Conservation (phyloP, 108 stramenopile species). For the Epithemia pelagica region DNA sequence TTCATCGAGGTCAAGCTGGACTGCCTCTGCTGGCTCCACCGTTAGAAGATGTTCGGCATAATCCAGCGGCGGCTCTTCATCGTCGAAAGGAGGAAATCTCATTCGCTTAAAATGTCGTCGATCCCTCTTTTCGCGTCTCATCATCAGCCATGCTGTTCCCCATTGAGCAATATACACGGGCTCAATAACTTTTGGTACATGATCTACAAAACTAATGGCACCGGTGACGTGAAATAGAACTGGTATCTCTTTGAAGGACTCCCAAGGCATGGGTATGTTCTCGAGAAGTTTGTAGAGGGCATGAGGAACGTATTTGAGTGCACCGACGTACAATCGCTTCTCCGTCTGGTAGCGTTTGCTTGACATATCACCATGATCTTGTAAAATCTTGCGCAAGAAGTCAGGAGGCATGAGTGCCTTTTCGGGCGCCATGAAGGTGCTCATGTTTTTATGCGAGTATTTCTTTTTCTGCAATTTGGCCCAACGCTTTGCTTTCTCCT, state of each 20-base stretch:
- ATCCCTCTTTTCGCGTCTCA: conserved; percentile 98
- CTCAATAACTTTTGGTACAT: conserved; percentile 97
- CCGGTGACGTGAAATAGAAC: conserved; percentile 98
- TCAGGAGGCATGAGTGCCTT: conserved; percentile 92
- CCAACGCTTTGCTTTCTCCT: conserved; percentile 86
- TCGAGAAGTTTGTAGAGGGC: conserved; percentile 97
- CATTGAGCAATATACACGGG: conserved; percentile 98
- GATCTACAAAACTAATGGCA: conserved; percentile 97
- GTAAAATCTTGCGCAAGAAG: conserved; percentile 94
- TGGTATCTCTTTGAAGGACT: conserved; percentile 84
- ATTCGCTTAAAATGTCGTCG: conserved; percentile 98
- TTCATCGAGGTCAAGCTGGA: conserved; percentile 49
- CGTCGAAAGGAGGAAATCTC: conserved; percentile 99
- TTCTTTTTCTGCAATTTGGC: conserved; percentile 68
- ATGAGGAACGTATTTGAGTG: conserved; percentile 99
- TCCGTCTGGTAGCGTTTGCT: conserved; percentile 94
- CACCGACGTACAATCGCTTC: conserved; percentile 96
- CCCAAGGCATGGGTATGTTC: conserved; percentile 99
- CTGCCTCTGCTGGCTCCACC: conserved; percentile 86
- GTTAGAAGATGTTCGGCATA: conserved; percentile 98
- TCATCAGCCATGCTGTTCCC: conserved; percentile 99
- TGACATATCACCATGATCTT: conserved; percentile 99
- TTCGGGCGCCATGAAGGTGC: conserved; percentile 70
- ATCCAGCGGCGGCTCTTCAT: conserved; percentile 99
- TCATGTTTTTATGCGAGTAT: conserved; percentile 68